Evolutionary conservation across 2,329 filamentous ascomycete genomes (phyloP).

Genomic region (Alternaria novae-zelandiae): DNA sequence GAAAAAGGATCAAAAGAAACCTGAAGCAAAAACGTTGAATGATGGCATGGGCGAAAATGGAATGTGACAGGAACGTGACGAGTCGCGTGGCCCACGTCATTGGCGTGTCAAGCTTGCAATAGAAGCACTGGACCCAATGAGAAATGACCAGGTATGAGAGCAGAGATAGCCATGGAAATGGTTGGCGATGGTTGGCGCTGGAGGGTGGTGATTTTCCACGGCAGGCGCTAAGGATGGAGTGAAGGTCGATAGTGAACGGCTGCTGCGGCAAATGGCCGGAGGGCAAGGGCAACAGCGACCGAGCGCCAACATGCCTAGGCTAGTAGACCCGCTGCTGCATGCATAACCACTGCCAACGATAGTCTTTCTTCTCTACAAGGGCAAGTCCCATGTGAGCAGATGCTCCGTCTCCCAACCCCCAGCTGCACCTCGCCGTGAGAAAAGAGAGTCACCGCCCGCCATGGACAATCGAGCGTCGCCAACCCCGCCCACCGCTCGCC

Average conservation of each 20-base stretch:
- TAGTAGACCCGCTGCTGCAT: constrained; percentile 16
- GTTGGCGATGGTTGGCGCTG: constrained; percentile 15
- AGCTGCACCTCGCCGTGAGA: constrained; percentile 20
- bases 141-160: constrained; percentile 6
- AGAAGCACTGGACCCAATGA: not conserved
- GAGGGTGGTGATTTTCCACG: not conserved
- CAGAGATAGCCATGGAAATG: constrained; percentile 1
- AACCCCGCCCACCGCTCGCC: constrained; percentile 41
- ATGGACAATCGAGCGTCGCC: constrained; percentile 43
- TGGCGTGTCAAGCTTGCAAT: constrained; percentile 2
- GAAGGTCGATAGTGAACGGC: constrained; percentile 11
- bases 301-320: constrained; percentile 14
- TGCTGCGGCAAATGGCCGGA: constrained; percentile 20
- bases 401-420: constrained; percentile 15
- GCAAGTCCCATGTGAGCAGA: constrained; percentile 29
- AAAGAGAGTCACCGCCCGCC: constrained; percentile 19
- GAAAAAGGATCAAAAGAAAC: not conserved
- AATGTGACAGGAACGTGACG: not conserved
- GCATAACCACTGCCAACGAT: constrained; percentile 17
- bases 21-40: not conserved
- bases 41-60: not conserved
- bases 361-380: constrained; percentile 18
- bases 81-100: constrained; percentile 15
- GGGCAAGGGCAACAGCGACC: constrained; percentile 12
- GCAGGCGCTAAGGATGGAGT: constrained; percentile 10